phyloP scores from a whole-genome alignment of 345 rosid genomes.

The Bruguiera gymnorhiza region DNA sequence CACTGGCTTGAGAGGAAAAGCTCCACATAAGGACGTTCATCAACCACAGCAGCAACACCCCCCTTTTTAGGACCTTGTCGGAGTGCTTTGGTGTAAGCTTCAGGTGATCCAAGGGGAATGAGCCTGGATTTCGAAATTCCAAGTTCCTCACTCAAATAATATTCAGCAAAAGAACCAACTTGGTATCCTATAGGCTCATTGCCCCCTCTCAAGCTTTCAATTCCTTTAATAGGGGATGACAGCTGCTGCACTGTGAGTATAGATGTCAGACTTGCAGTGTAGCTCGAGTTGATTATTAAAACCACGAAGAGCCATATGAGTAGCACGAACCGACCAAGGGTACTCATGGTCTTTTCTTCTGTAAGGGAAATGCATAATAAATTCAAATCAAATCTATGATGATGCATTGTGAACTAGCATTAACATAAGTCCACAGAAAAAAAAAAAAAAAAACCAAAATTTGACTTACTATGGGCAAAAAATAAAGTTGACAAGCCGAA shows the following conservation, averaged over 20 bases:
- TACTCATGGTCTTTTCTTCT: constrained; percentile 83
- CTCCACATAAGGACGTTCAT: constrained; percentile 76
- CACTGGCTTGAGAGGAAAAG: constrained; percentile 74
- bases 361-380: constrained; percentile 28
- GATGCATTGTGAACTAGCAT: not conserved
- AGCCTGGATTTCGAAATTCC: constrained; percentile 73
- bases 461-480: constrained; percentile 81
- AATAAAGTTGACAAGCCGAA: constrained; percentile 94
- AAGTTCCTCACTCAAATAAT: constrained; percentile 66
- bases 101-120: constrained; percentile 73
- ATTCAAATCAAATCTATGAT: constrained; percentile 25
- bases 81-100: constrained; percentile 66
- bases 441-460: not conserved
- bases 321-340: constrained; percentile 80
- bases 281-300: constrained; percentile 86
- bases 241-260: constrained; percentile 91
- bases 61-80: constrained; percentile 67
- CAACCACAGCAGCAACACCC: constrained; percentile 90
- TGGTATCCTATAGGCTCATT: constrained; percentile 80
- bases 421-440: not conserved
- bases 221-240: constrained; percentile 72
- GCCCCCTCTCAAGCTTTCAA: constrained; percentile 58
- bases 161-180: constrained; percentile 83
- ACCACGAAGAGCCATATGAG: constrained; percentile 93
- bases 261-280: constrained; percentile 94